Base-by-base conservation (phyloP, 768 basidiomycete genomes). In the Strobilomyces confusus region DNA sequence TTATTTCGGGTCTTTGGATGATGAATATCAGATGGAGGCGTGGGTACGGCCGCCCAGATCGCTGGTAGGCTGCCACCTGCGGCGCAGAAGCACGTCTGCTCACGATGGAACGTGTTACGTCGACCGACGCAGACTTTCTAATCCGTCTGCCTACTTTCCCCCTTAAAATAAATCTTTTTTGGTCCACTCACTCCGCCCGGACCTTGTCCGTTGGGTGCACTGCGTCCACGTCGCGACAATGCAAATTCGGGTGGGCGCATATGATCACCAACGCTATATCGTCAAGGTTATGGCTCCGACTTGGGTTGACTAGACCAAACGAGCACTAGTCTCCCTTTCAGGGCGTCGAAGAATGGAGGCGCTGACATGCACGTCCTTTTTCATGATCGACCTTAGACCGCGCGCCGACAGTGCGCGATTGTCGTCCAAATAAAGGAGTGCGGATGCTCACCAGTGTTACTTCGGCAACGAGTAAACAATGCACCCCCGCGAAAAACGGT, bases 301-400 rank as follows among this genome's bases (percentile, higher is more conserved):
- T 7, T 12, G 37, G 38, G 38, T 13, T 32, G 15, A 25, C 46
- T 36, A 15, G 22, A 34, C 43, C 25, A n/a, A 29, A 49, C 26
- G 4, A 33, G 36, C n/a, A 52, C 45, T 33, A 41, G 49, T 25
- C 25, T 32, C 29, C 50, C 44, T 34, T 23, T 43, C 49, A 44
- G 49, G 57, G 30, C 19, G 30, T 14, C 29, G 34, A 36, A 53
- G n/a, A 65, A 66, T 64, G 63, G 58, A 64, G 59, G 25, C 25
- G 17, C 32, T 14, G 49, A 52, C 56, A 49, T 23, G 25, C 23
- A 50, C 51, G 7, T 44, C 48, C 45, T 23, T 59, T 1, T 59
- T 64, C 64, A 66, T 63, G 64, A 63, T 60, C 64, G 63, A 60
- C 56, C 52, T n/a, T n/a, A n/a, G n/a, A n/a, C n/a, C 32, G 48